Conservation (phyloP, 345 rosid species). For the Orychophragmus violaceus region DNA sequence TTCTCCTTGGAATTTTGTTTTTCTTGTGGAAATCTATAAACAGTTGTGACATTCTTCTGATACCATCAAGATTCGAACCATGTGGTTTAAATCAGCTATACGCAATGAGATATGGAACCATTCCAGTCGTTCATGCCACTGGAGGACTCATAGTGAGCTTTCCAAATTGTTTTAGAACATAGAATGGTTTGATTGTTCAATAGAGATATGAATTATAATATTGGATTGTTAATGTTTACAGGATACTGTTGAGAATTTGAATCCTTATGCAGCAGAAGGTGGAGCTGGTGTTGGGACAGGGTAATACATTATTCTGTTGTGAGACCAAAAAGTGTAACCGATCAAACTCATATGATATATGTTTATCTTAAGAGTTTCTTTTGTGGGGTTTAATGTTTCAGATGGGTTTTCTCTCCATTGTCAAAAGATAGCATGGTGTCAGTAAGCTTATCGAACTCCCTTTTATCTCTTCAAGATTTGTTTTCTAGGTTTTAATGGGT, state of each 20-base stretch:
- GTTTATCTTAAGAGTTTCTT: no score
- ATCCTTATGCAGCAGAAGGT: slow-evolving; percentile 58
- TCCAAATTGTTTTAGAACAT: background rate
- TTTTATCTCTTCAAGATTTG: background rate
- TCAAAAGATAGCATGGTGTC: no score
- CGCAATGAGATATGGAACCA: slow-evolving; percentile 94
- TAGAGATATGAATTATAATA: background rate
- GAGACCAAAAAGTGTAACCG: background rate
- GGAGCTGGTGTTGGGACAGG: slow-evolving; percentile 59
- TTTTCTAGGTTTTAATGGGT: background rate
- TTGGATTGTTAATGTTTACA: no score
- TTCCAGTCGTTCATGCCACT: slow-evolving; percentile 94
- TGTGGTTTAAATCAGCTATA: slow-evolving; percentile 91
- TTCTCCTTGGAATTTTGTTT: background rate
- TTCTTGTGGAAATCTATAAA: background rate
- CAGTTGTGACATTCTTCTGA: slow-evolving; percentile 91
- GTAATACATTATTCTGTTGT: background rate
- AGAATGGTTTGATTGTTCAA: background rate
- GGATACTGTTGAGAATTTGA: slow-evolving; percentile 75
- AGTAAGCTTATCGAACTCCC: no score
- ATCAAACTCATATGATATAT: slow-evolving; percentile 1
- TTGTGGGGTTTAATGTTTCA: no score
- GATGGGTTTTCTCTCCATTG: no score
- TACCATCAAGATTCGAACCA: slow-evolving; percentile 97
- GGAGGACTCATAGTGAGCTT: slow-evolving; percentile 76